Base-by-base conservation (phyloP, 1,284 basidiomycete genomes). In the Sanghuangporus baumii region DNA sequence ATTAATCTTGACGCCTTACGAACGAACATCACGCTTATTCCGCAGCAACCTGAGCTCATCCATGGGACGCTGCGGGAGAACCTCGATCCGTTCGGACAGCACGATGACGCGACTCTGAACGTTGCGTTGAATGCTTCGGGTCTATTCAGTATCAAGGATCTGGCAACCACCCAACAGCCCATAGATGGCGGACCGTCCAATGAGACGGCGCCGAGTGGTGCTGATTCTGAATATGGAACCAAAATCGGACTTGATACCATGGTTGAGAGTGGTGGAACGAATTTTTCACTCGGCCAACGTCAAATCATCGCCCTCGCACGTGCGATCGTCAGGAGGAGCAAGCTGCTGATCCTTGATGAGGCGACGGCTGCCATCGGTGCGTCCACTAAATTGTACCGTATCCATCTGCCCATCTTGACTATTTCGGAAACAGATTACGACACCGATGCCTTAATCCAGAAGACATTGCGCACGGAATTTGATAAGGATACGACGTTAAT, bases 101-200 rank as follows among this genome's bases (percentile, higher is more conserved):
- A 76, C 67, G 79, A 81, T 47, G 81, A 83, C 66, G 74, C 74
- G n/a, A 74, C 74, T 57, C 74, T 83, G 41, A 79, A 81, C 69
- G 77, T 75, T 59, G 80, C 80, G 6, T 73, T 82, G 2, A 73
- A 79, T 61, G 71, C 77, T 7, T 78, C 80, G 40, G 78, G 80
- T 51, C 71, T 81, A 1, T 65, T 67, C 57, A 63, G 63, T 12
- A 50, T 69, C 1, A 69, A 69, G 43, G 61, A 65, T 16, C 31
- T 47, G 8, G 41, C 40, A 20, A 26, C 51, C 3, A 36, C 23
- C 1, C 40, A 51, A 18, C 20, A 46, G 43, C 12, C 23, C 2
- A 6, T n/a, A 1, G 47, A 38, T 31, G 46, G 79, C 66, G 76
- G 73, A 36, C 74, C 76, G 63, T 74, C 75, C 66, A 77, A 80